Conservation (phyloP, 75 land plant species). For the Sequoiadendron giganteum region DNA sequence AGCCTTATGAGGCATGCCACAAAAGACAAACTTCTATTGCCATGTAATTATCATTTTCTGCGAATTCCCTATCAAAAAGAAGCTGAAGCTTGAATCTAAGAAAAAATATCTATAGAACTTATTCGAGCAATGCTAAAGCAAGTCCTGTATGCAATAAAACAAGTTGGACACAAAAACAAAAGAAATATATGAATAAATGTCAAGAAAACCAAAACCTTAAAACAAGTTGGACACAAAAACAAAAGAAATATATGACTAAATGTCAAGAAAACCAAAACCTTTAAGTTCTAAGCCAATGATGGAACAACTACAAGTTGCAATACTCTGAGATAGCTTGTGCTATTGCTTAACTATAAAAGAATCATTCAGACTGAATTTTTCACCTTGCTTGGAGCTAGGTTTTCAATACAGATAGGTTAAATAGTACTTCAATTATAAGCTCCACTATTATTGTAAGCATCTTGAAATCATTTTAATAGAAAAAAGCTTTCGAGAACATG, state of each 20-base stretch:
- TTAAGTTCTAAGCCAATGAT: not conserved
- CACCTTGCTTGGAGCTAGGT: not conserved
- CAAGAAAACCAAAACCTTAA: not conserved
- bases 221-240: not conserved
- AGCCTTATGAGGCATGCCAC: not conserved
- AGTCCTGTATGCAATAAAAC: not conserved
- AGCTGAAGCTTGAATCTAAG: not conserved
- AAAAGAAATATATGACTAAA: not conserved
- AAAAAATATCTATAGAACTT: not conserved
- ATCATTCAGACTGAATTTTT: not conserved
- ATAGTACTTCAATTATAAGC: no score
- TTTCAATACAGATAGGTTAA: not conserved
- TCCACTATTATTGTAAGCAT: not conserved
- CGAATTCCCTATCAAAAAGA: not conserved
- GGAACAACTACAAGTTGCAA: not conserved
- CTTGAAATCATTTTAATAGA: not conserved
- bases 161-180: not conserved
- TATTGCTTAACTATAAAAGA: not conserved
- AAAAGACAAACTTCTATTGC: not conserved
- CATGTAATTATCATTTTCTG: not conserved
- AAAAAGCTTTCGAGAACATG: not conserved
- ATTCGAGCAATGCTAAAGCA: not conserved
- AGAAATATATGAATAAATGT: not conserved
- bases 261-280: not conserved
- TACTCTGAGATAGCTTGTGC: not conserved